These are phyloP conservation scores for Ilyonectria robusta DNA, from an alignment of 2,329 filamentous ascomycete genomes.

Conservation along the genomic window DNA sequence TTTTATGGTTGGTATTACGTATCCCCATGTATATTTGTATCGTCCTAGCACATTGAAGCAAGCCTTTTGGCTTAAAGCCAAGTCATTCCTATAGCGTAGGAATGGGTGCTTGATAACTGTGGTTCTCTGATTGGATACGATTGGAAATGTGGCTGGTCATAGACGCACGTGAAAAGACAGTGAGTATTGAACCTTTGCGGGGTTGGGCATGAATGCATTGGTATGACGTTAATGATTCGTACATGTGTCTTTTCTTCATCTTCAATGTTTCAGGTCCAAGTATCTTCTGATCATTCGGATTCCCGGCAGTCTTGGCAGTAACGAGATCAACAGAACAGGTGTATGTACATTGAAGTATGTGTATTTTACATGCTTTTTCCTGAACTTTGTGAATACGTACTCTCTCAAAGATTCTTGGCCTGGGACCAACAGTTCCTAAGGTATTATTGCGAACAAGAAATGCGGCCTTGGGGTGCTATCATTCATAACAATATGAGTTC, in stretches of 20 bases:
- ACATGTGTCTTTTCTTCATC: not conserved
- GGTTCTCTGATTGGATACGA: not conserved
- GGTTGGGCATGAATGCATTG: not conserved
- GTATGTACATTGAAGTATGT: not conserved
- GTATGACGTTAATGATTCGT: not conserved
- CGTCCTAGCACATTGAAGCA: not conserved
- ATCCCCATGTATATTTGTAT: not conserved
- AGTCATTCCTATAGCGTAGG: not conserved
- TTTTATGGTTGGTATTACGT: not conserved
- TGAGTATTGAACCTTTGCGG: not conserved
- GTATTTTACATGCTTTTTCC: not conserved
- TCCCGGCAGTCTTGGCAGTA: not conserved
- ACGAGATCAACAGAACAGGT: not conserved
- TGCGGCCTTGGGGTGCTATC: too few species aligned
- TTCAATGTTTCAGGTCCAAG: not conserved
- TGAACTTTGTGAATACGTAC: too few species aligned
- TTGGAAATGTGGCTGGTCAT: not conserved
- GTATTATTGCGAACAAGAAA: too few species aligned
- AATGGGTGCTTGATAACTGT: not conserved
- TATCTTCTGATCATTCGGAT: not conserved
- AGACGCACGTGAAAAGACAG: not conserved
- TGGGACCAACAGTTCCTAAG: too few species aligned
- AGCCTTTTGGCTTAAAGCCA: not conserved
- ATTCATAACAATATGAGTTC: too few species aligned
- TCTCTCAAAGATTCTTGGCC: too few species aligned